Conservation (phyloP, 1,139 yeast species). For the Hansenula lynferdii region DNA sequence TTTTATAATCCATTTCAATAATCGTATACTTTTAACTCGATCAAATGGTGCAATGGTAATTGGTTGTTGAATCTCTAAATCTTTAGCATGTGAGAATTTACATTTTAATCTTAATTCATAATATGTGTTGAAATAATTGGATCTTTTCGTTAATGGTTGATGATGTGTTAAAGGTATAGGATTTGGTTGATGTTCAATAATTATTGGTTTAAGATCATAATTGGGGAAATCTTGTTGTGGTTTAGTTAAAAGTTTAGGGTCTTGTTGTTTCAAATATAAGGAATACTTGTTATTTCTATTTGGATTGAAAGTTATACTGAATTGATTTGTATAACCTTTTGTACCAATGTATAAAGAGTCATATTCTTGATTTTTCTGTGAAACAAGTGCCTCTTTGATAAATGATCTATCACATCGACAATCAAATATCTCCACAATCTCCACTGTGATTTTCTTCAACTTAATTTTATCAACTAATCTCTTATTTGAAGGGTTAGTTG, state of each 20-base stretch:
- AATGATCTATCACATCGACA: slow-evolving; percentile 26
- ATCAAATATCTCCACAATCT: slow-evolving; percentile 44
- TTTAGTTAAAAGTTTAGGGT: slow-evolving; percentile 1
- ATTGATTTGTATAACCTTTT: slow-evolving; percentile 7
- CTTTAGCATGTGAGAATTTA: slow-evolving; percentile 45
- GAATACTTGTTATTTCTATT: slow-evolving; percentile 9
- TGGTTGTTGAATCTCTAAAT: slow-evolving; percentile 45
- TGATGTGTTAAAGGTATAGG: slow-evolving; percentile 32
- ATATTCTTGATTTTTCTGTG: slow-evolving; percentile 1
- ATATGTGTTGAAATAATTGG: slow-evolving; percentile 46
- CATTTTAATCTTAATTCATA: slow-evolving; percentile 47
- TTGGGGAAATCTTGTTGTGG: neutral
- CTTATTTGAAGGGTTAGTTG: slow-evolving; percentile 30
- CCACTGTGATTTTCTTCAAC: slow-evolving; percentile 42
- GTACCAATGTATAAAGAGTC: slow-evolving; percentile 13
- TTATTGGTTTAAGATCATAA: slow-evolving; percentile 21
- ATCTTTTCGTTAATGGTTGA: slow-evolving; percentile 39
- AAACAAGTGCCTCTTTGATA: slow-evolving; percentile 14
- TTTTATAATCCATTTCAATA: slow-evolving; percentile 45
- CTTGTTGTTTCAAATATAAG: slow-evolving; percentile 16
- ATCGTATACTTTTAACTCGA: slow-evolving; percentile 37
- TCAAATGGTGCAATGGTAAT: slow-evolving; percentile 52
- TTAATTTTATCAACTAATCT: slow-evolving; percentile 34
- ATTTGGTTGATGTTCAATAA: slow-evolving; percentile 24
- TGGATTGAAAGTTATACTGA: slow-evolving; percentile 1